Evolutionary conservation across 345 rosid species (phyloP).

Genomic region (Theobroma cacao): DNA sequence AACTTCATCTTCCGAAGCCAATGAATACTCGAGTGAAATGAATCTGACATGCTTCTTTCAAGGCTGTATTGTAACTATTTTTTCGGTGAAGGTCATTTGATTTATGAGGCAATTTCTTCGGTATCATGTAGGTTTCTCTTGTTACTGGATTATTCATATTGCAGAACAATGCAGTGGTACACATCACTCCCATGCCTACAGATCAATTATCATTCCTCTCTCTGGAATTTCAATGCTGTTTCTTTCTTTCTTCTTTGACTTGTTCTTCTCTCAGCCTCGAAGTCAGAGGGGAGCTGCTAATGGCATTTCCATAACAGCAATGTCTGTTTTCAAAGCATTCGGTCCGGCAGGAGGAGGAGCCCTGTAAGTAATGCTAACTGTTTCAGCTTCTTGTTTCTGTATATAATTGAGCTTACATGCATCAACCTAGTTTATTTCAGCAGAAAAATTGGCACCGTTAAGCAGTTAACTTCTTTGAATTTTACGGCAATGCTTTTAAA

Average conservation of each 20-base stretch:
- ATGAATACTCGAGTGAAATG: neutral
- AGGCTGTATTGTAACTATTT: neutral
- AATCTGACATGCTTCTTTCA: neutral
- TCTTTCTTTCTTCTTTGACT: neutral
- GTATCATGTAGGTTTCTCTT: conserved; percentile 35
- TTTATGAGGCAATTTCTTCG: neutral
- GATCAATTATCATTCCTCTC: neutral
- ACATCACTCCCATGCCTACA: neutral
- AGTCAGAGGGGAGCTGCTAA: conserved; percentile 60
- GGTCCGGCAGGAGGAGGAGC: conserved; percentile 74
- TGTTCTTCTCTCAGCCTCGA: conserved; percentile 37
- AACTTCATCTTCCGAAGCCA: neutral
- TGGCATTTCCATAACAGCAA: conserved; percentile 61
- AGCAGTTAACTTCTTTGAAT: no score
- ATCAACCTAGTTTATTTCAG: neutral
- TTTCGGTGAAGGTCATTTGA: neutral
- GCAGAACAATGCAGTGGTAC: conserved; percentile 56
- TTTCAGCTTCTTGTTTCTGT: no score
- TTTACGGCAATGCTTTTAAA: no score
- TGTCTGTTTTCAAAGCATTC: conserved; percentile 63
- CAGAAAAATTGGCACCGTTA: neutral
- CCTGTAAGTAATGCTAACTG: conserved; percentile 38
- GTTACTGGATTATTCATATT: conserved; percentile 53
- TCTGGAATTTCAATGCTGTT: neutral
- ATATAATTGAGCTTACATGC: no score